Evolutionary conservation across 768 basidiomycete genomes (phyloP), one percentile per base, ranked within the genome.

Genomic region (Leccinum incarnatum): DNA sequence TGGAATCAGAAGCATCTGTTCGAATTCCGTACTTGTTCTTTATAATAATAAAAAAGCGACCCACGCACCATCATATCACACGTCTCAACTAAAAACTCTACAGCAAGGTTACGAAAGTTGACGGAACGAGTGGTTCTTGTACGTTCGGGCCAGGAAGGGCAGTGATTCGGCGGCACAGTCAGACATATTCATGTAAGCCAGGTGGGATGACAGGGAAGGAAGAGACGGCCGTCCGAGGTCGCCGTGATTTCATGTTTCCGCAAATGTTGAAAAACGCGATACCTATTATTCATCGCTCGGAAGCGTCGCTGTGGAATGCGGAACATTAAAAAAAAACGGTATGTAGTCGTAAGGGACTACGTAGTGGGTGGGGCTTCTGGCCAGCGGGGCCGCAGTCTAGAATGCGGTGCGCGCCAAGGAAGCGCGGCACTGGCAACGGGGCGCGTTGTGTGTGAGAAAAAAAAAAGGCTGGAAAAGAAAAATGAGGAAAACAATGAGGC

Each of bases 61-160:
- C n/a, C 68, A 62, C 57, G 60, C 54, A 57, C 49, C 54, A 53
- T 37, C 15, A 47, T 11, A 5, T 36, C 40, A 48, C 55, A 64
- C 36, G 19, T 45, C 40, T 54, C 30, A 56, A 29, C 25, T 5
- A 58, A 19, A 36, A 37, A 23, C 50, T 21, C 49, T 37, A 36
- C 25, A 21, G 52, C 55, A 57, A 1, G 25, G 51, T 68, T 67
- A 69, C 68, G 61, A 46, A 48, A 67, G 54, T 25, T 57, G 45
- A 56, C 49, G 48, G 60, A 29, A 34, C 12, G 19, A 51, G n/a
- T 51, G 36, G 10, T 32, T 29, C 42, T n/a, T 45, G 23, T 19
- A 47, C 14, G 60, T 65, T 58, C 69, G 63, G 68, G 69, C 34
- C 52, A 27, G 50, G 34, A 49, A 47, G 59, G 47, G 57, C 56